Conservation (phyloP, 371 early-diverging fungal genomes). For the Dipsacomyces acuminosporus region DNA sequence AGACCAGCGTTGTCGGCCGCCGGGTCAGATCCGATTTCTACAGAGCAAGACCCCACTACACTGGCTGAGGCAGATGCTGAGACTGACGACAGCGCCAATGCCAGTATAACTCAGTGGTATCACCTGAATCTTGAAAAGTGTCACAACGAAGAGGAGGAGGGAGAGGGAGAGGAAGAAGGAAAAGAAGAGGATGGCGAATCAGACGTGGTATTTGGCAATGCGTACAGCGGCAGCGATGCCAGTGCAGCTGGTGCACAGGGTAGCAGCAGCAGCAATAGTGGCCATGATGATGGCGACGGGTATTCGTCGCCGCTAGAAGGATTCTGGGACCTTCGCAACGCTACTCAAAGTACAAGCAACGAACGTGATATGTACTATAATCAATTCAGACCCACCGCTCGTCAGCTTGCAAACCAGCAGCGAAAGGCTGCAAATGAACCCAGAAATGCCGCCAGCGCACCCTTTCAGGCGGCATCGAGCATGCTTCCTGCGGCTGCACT, state of each 20-base stretch:
- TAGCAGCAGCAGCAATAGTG: background rate
- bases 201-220: no score
- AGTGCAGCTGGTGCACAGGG: background rate
- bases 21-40: no score
- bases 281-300: slow-evolving; percentile 8
- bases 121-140: slow-evolving; percentile 8
- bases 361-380: slow-evolving; percentile 26
- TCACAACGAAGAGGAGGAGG: slow-evolving; percentile 3
- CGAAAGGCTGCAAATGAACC: background rate
- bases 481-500: background rate
- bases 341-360: background rate
- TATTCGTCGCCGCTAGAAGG: slow-evolving; percentile 42
- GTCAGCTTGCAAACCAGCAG: slow-evolving; percentile 4
- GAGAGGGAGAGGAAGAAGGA: background rate
- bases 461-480: no score
- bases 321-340: slow-evolving; percentile 29
- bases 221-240: background rate
- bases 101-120: slow-evolving; percentile 40
- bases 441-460: background rate
- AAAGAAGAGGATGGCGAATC: background rate
- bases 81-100: background rate
- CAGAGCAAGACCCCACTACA: no score
- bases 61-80: no score
- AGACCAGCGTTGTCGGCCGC: no score
- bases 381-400: slow-evolving; percentile 22